phyloP scores from a whole-genome alignment of 176 grass and related monocot species.

The Oryza brachyantha region DNA sequence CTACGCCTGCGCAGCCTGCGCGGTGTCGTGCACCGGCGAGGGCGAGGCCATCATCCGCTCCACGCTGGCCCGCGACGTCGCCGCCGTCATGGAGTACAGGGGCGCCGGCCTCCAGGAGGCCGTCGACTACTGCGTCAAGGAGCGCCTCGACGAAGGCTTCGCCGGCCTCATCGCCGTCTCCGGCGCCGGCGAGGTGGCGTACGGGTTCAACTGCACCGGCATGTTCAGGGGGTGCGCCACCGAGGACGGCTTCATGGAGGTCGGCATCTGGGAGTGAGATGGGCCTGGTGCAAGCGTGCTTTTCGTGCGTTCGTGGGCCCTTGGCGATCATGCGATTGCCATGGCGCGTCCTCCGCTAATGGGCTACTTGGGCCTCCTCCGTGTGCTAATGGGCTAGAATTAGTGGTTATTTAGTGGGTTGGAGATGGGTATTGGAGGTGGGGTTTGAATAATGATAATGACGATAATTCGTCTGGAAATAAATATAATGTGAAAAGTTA shows the following conservation, averaged over 20 bases:
- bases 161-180: conserved; percentile 84
- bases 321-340: conserved; percentile 38
- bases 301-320: too few species aligned
- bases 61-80: conserved; percentile 80
- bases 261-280: conserved; percentile 77
- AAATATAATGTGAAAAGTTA: conserved; percentile 30
- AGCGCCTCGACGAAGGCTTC: conserved; percentile 64
- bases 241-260: conserved; percentile 85
- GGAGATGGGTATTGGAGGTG: neutral
- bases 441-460: conserved; percentile 1
- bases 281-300: neutral
- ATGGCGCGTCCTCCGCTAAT: neutral
- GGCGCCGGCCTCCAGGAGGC: conserved; percentile 67
- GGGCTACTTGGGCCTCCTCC: neutral
- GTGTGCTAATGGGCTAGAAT: neutral
- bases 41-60: conserved; percentile 91
- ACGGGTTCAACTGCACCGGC: conserved; percentile 75
- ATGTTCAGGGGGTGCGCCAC: conserved; percentile 88
- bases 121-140: conserved; percentile 67
- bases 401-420: neutral
- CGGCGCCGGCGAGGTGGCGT: conserved; percentile 53
- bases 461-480: neutral
- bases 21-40: conserved; percentile 86
- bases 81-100: conserved; percentile 91
- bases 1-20: conserved; percentile 69